Evolutionary conservation across 78 protist genomes (phyloP).

Genomic region (Emiliania huxleyi): DNA sequence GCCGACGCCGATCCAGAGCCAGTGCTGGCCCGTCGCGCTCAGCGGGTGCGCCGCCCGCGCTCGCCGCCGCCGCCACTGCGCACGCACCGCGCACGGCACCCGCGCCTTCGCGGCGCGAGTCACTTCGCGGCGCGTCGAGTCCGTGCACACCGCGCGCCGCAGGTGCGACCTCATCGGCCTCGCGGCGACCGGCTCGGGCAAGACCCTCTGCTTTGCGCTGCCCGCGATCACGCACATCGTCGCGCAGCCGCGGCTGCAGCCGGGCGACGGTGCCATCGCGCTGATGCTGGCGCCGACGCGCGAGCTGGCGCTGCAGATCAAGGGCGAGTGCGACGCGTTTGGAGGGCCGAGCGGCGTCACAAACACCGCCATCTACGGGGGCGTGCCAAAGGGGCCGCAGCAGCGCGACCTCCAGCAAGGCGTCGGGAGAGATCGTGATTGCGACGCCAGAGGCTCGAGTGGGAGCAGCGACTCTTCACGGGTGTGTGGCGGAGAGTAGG

Average conservation of each 20-base stretch:
- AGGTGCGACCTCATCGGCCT: conserved; percentile 87
- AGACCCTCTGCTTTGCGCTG: conserved; percentile 55
- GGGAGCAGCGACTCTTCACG: no score
- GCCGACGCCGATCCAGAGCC: conserved; percentile 92
- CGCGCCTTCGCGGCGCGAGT: no score
- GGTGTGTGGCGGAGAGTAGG: no score
- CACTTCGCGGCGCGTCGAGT: no score
- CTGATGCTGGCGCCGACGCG: conserved; percentile 79
- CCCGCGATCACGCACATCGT: conserved; percentile 68
- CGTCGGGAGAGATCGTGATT: no score
- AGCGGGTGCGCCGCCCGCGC: no score
- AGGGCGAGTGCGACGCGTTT: conserved; percentile 48
- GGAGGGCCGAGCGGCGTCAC: background rate
- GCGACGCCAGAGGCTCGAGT: no score
- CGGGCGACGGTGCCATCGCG: conserved; percentile 80
- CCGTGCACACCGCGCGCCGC: no score
- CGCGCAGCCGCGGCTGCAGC: conserved; percentile 48
- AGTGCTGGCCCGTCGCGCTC: conserved; percentile 86
- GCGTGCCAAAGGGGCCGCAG: conserved; percentile 69
- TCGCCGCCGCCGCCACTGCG: no score
- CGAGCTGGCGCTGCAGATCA: conserved; percentile 79
- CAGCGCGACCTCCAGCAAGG: conserved; percentile 22
- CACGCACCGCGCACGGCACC: no score
- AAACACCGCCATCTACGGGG: conserved; percentile 69
- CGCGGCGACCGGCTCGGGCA: conserved; percentile 88